phyloP scores from a whole-genome alignment of 1,284 basidiomycete species.

The Puccinia novopanici region DNA sequence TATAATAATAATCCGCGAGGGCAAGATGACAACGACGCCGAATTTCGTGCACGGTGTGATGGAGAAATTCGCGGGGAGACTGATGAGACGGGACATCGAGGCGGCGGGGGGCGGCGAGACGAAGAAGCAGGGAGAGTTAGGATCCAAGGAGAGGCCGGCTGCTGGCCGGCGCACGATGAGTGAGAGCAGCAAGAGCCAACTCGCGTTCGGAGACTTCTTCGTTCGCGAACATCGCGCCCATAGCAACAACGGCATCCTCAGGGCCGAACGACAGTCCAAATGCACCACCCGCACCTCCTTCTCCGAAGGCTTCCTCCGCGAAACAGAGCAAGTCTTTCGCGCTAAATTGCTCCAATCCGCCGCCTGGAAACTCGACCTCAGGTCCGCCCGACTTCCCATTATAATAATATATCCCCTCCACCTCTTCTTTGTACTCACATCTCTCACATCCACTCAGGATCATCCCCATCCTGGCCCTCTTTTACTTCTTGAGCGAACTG shows the following conservation, averaged over 20 bases:
- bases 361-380: slow-evolving; percentile 1
- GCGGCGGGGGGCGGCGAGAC: too few relatives aligned
- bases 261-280: not conserved
- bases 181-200: not conserved
- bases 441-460: not conserved
- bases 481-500: slow-evolving; percentile 11
- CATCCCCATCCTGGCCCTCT: not conserved
- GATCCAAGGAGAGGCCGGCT: too few relatives aligned
- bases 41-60: too few relatives aligned
- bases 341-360: not conserved
- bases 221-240: not conserved
- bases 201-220: slow-evolving; percentile 7
- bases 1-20: too few relatives aligned
- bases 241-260: not conserved
- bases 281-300: not conserved
- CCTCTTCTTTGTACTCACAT: not conserved
- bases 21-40: too few relatives aligned
- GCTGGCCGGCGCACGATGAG: too few relatives aligned
- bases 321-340: not conserved
- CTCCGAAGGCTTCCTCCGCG: not conserved
- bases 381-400: not conserved
- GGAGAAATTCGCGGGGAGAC: too few relatives aligned
- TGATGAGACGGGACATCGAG: too few relatives aligned
- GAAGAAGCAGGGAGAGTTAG: too few relatives aligned
- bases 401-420: not conserved